Percentiles rank a stretch among this genome's conserved stretches.
Conservation (phyloP, 169 alveolate genomes). For the Babesia bigemina region DNA sequence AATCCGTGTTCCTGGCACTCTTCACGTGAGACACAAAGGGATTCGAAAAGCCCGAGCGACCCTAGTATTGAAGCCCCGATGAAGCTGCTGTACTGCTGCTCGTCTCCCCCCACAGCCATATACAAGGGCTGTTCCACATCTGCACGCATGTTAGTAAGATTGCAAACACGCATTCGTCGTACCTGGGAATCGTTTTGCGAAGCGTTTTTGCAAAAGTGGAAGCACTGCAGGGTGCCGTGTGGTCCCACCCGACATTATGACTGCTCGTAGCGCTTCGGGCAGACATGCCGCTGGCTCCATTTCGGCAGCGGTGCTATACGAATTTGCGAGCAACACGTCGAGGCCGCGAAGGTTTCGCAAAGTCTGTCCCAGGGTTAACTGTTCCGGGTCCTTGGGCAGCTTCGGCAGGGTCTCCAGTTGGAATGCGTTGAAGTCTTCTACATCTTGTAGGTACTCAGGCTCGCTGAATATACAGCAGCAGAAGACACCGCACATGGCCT, state of each 20-base stretch:
- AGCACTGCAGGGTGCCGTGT: conserved; percentile 73
- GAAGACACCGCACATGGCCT: conserved; percentile 64
- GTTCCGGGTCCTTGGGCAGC: not conserved
- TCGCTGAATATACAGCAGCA: conserved; percentile 51
- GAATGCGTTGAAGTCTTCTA: conserved; percentile 5
- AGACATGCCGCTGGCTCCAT: conserved; percentile 13
- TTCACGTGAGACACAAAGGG: conserved; percentile 70
- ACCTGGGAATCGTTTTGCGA: conserved; percentile 54
- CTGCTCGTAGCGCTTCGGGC: conserved; percentile 10
- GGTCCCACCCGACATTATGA: conserved; percentile 76
- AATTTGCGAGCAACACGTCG: conserved; percentile 30
- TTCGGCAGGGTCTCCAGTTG: not conserved
- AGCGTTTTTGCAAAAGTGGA: conserved; percentile 65
- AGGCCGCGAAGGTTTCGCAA: conserved; percentile 27
- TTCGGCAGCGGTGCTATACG: conserved; percentile 15
- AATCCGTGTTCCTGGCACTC: conserved; percentile 75
- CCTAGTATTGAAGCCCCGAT: conserved; percentile 79
- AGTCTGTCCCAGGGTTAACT: not conserved
- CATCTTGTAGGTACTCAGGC: conserved; percentile 26
- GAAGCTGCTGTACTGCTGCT: conserved; percentile 76
- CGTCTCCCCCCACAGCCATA: conserved; percentile 70
- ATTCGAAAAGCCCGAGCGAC: conserved; percentile 71
- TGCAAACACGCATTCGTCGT: conserved; percentile 8
- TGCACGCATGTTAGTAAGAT: not conserved
- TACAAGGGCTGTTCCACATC: conserved; percentile 21